Percentiles rank a stretch among this genome's conserved stretches.
Conservation (phyloP, 345 rosid genomes). For the Populus nigra region DNA sequence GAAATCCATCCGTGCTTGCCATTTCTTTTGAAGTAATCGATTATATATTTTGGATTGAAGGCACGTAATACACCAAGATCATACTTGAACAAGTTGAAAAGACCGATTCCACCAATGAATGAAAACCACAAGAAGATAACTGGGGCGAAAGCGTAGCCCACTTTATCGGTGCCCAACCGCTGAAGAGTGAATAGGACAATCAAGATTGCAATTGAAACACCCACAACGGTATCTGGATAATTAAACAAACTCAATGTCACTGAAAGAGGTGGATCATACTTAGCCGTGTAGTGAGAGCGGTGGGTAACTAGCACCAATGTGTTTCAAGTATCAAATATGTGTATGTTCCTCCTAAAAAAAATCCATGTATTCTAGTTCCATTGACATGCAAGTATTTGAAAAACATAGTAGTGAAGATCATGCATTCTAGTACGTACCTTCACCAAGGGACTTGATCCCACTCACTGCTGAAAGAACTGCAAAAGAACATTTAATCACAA, state of each 20-base stretch:
- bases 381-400: too few species aligned
- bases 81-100: slow-evolving; percentile 56
- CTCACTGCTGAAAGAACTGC: slow-evolving; percentile 78
- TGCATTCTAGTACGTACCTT: slow-evolving; percentile 46
- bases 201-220: slow-evolving; percentile 59
- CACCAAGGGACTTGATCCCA: slow-evolving; percentile 58
- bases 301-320: too few species aligned
- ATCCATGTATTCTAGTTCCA: too few species aligned
- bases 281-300: too few species aligned
- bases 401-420: too few species aligned
- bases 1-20: slow-evolving; percentile 24
- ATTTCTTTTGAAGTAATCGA: slow-evolving; percentile 22
- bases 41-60: slow-evolving; percentile 14
- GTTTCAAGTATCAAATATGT: too few species aligned
- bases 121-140: slow-evolving; percentile 57
- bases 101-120: slow-evolving; percentile 55
- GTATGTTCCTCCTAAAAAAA: too few species aligned
- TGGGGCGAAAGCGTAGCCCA: slow-evolving; percentile 67
- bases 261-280: too few species aligned
- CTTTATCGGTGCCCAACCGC: slow-evolving; percentile 70
- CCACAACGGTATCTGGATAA: slow-evolving; percentile 58
- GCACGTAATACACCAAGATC: slow-evolving; percentile 60
- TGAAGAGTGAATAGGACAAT: slow-evolving; percentile 47
- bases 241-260: not conserved
- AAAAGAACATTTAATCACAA: not conserved